Percentiles rank a stretch among this genome's conserved stretches.
Evolutionary conservation across 1,284 basidiomycete species (phyloP).

Genomic region (Malassezia restricta): DNA sequence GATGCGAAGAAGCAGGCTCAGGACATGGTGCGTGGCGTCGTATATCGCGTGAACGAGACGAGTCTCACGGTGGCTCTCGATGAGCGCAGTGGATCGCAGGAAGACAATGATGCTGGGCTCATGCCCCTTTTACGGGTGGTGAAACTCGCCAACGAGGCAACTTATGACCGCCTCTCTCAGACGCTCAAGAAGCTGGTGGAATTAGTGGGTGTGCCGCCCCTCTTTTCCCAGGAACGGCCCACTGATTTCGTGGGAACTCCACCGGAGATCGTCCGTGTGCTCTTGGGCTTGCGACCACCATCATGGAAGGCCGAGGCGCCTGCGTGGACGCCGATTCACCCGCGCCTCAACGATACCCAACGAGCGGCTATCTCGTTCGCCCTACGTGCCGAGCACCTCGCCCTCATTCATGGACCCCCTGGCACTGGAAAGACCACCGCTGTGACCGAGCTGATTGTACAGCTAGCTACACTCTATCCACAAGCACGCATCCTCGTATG

Average conservation of each 20-base stretch:
- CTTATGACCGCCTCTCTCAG: slow-evolving; percentile 59
- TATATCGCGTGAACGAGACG: slow-evolving; percentile 48
- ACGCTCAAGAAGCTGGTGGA: slow-evolving; percentile 23
- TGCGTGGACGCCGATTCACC: slow-evolving; percentile 57
- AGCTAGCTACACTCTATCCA: slow-evolving; percentile 21
- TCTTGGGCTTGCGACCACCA: slow-evolving; percentile 19
- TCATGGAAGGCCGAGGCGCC: slow-evolving; percentile 23
- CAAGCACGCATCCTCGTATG: slow-evolving; percentile 59
- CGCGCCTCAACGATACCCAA: slow-evolving; percentile 68
- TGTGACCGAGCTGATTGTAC: slow-evolving; percentile 49
- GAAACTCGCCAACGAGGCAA: slow-evolving; percentile 80
- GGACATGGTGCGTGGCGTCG: slow-evolving; percentile 8
- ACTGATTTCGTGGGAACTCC: slow-evolving; percentile 1
- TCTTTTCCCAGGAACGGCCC: background rate
- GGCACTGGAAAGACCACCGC: slow-evolving; percentile 49
- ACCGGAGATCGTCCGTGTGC: slow-evolving; percentile 28
- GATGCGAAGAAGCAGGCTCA: background rate
- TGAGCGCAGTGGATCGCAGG: background rate
- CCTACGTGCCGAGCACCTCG: slow-evolving; percentile 60
- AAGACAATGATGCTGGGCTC: slow-evolving; percentile 48
- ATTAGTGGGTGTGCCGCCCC: slow-evolving; percentile 7
- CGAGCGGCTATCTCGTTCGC: slow-evolving; percentile 66
- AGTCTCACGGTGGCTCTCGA: slow-evolving; percentile 9
- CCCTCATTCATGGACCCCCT: slow-evolving; percentile 92
- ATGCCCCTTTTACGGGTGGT: slow-evolving; percentile 73